Base-by-base conservation (phyloP, 129 eudicot genomes). In the Ambrosia artemisiifolia region DNA sequence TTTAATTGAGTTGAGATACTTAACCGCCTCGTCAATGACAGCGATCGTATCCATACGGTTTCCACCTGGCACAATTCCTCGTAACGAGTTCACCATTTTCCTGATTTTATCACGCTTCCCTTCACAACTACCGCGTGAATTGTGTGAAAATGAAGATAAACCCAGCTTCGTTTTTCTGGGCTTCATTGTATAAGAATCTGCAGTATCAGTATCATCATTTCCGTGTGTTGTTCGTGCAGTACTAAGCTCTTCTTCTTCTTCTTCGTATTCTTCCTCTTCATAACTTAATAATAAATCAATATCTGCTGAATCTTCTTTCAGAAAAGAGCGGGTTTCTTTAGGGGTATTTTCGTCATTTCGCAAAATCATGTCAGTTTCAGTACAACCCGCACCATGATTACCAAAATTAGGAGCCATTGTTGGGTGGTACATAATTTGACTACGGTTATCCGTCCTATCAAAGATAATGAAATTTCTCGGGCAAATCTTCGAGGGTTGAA, bases 21-120 rank as follows among this genome's bases (percentile, higher is more conserved):
- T 73, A 35, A 90, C 91, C 74, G 91, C 91, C 69, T 90, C 96
- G 79, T 90, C 96, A 75, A 87, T 79, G 66, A 90, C 96, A 42
- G 73, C 80, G 11, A 83, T 87, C 0, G 87, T 76, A 73, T 84
- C 85, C 95, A 87, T 85, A 42, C 72, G 67, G 11, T 81, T 80
- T n/a, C 89, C 87, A 40, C 88, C 85, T 7, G 97, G 97, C 20
- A 87, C 83, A 16, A 91, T 87, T 43, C 86, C 87, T 75, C 80
- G 64, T 17, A 91, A 65, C 2, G 85, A 82, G 75, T 77, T 84
- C 48, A 87, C 95, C 89, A 83, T 91, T 65, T 85, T 83, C 81
- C 79, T 88, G 74, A 85, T 61, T 51, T 81, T 88, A 79, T 75
- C 66, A 30, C 88, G 75, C 77, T 91, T 87, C 62, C 82, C 78